These are phyloP conservation scores for Colletotrichum camelliae DNA, from an alignment of 2,329 filamentous ascomycete species.

Conservation along the genomic window DNA sequence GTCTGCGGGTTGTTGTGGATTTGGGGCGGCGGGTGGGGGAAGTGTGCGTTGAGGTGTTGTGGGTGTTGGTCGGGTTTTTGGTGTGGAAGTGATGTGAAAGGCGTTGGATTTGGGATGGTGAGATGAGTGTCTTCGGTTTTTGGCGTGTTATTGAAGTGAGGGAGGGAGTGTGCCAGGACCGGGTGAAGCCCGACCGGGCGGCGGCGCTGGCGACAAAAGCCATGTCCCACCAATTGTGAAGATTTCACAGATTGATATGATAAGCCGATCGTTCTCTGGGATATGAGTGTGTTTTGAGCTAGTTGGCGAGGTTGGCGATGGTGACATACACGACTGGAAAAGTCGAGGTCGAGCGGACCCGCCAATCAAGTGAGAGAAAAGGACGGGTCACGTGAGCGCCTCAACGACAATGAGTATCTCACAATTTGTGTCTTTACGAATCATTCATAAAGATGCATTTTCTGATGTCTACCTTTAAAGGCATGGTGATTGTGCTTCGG, in stretches of 20 bases:
- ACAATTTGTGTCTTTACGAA: neutral
- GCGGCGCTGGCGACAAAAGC: neutral
- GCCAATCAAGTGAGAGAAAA: neutral
- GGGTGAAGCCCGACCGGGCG: neutral
- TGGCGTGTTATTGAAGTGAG: neutral
- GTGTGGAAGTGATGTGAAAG: neutral
- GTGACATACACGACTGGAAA: neutral
- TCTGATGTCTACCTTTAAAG: neutral
- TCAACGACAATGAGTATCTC: neutral
- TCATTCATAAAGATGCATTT: neutral
- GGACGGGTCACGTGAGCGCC: slow-evolving; percentile 8
- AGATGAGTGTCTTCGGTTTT: neutral
- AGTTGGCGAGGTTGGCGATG: neutral
- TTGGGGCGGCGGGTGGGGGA: neutral
- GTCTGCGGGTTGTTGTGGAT: neutral
- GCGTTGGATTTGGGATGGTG: neutral
- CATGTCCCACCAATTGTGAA: neutral
- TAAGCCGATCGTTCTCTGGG: neutral
- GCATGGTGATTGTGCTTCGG: neutral
- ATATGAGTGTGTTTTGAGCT: neutral
- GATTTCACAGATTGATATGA: neutral
- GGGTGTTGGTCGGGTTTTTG: neutral
- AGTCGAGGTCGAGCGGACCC: neutral
- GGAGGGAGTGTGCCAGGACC: neutral
- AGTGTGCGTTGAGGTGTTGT: neutral